Base-by-base conservation (phyloP, 2,329 filamentous ascomycete species). In the Cyclaneusma minus region DNA sequence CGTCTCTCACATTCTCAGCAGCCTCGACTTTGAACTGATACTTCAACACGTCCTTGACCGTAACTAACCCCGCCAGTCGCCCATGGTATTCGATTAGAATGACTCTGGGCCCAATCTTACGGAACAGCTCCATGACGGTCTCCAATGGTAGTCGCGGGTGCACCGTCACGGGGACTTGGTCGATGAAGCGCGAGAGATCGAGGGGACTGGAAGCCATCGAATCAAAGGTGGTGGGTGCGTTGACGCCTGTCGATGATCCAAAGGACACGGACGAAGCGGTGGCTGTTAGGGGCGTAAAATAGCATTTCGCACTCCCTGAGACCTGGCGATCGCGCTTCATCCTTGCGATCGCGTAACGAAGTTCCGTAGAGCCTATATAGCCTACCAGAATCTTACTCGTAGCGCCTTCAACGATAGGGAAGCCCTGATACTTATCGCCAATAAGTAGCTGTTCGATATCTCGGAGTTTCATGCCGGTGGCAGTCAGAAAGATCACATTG, bases 61-160 rank as follows among this genome's bases (percentile, higher is more conserved):
- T 98, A 1, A 98, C 81, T 0, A 98, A 62, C 0, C 89, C 89
- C 0, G 68, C 69, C 2, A 98, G 63, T 25, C 70, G 69, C 9
- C 89, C 89, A 31, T 81, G 78, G 46, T 93, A 78, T 50, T 98
- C 89, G 20, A 94, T 77, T 3, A 98, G 63, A 25, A 98, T 87
- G 5, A 94, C 84, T 2, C 89, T 70, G 0, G 87, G 89, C 0
- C 89, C 89, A 48, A 98, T 91, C 56, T 95, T 98, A 50, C 87
- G 87, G 60, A 98, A 98, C 7, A 98, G 63, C 46, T 98, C 89
- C 84, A 98, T 94, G 16, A 92, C 87, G 0, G 89, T 98, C 53
- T 98, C 89, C 0, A 98, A 69, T 0, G 87, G 80, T 1, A 95
- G 68, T 2, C 83, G 73, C 1, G 89, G 89, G 45, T 98, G 89